Base-by-base conservation (phyloP, 805 yeast species). In the Candida xyloterini region DNA sequence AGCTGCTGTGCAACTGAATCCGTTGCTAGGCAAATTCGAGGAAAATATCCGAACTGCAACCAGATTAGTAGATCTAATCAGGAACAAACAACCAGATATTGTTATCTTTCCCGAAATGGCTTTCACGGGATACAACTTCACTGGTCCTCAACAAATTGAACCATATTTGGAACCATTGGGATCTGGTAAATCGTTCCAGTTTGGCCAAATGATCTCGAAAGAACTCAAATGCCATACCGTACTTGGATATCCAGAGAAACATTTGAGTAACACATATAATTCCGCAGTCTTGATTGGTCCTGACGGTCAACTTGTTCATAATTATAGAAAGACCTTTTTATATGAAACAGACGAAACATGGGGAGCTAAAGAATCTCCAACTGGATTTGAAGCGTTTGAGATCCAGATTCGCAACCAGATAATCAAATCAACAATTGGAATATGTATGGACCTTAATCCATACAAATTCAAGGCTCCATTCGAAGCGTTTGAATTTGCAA, bases 391-490 rank as follows among this genome's bases (percentile, higher is more conserved):
- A 18, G 57, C 73, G 1, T 74, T 83, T 34, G 67, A 67, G 4
- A 51, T 82, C 29, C 51, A 52, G 4, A 58, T 75, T 15, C 53
- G 56, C 15, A 55, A 54, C 14, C 33, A 34, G 11, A 35, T 15
- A 4, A 49, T 75, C 6, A 70, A 59, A 25, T 65, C 83, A 1
- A 71, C 80, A 24, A 68, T 90, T 39, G 98, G 96, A 0, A 88
- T 90, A 5, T 90, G 98, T 58, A 90, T 90, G 97, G 98, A 90
- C 63, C 60, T 90, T 46, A 89, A 86, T 57, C 96, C 96, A 0
- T 84, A 85, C 59, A 71, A 84, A 56, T 90, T 90, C 59, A 68
- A 75, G 47, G 88, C 95, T 1, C 89, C 95, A 1, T 89, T 87
- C 62, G 67, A 72, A 26, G 70, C 67, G 18, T 87, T 74, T 56